These are phyloP conservation scores for Pythium sukuiense DNA, from an alignment of 352 stramenopile species.

Conservation along the genomic window DNA sequence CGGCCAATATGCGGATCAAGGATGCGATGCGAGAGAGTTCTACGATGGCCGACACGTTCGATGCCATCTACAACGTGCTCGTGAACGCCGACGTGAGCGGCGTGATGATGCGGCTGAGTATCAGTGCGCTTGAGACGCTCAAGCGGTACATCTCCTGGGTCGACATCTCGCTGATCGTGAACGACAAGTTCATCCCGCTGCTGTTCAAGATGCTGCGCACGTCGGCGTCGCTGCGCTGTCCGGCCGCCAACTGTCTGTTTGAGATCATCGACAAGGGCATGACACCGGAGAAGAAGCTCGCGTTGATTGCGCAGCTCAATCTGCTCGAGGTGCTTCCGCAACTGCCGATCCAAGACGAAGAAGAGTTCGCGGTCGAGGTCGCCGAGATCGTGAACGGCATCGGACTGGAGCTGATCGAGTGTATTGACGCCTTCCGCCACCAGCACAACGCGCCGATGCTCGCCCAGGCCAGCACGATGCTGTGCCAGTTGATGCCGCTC, in stretches of 20 bases:
- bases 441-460: constrained; percentile 46
- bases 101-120: constrained; percentile 68
- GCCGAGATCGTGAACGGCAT: constrained; percentile 83
- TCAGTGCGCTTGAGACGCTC: constrained; percentile 69
- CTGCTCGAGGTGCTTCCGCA: constrained; percentile 57
- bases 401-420: constrained; percentile 77
- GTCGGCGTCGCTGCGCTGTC: constrained; percentile 56
- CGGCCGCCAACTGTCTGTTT: constrained; percentile 81
- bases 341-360: constrained; percentile 70
- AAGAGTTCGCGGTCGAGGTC: constrained; percentile 82
- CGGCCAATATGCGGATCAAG: constrained; percentile 85
- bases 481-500: constrained; percentile 74
- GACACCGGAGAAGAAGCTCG: constrained; percentile 79
- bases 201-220: constrained; percentile 70
- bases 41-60: constrained; percentile 74
- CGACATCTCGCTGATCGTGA: constrained; percentile 80
- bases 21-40: constrained; percentile 83
- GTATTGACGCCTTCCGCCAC: constrained; percentile 77
- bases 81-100: constrained; percentile 69
- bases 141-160: constrained; percentile 89
- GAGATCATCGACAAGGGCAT: constrained; percentile 89
- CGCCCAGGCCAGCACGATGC: constrained; percentile 52
- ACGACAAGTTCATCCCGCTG: constrained; percentile 78
- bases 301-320: constrained; percentile 69
- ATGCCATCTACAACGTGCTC: constrained; percentile 84